Evolutionary conservation across 2,329 filamentous ascomycete species (phyloP).

Genomic region (Trichoderma sp.): DNA sequence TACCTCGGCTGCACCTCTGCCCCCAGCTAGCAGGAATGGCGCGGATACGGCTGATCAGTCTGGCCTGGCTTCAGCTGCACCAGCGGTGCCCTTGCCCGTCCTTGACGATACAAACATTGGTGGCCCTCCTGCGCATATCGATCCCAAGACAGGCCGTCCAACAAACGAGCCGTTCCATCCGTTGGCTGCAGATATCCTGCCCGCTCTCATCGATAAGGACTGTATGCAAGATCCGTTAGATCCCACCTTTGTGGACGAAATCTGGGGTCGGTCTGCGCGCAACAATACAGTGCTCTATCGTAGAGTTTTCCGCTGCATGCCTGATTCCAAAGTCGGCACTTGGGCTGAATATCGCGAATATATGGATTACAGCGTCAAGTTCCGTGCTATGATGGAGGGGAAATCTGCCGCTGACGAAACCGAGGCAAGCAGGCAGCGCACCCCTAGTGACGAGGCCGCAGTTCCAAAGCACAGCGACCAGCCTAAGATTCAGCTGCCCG

Average conservation of each 20-base stretch:
- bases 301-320: slow-evolving; percentile 94
- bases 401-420: slow-evolving; percentile 55
- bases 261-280: slow-evolving; percentile 82
- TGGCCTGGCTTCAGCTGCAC: slow-evolving; percentile 67
- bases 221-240: slow-evolving; percentile 93
- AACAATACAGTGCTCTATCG: slow-evolving; percentile 97
- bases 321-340: slow-evolving; percentile 87
- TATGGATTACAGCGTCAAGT: slow-evolving; percentile 72
- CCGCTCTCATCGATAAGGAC: slow-evolving; percentile 76
- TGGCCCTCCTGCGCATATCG: slow-evolving; percentile 64
- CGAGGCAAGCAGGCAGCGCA: slow-evolving; percentile 37
- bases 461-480: slow-evolving; percentile 38
- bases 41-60: slow-evolving; percentile 51
- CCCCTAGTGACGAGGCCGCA: slow-evolving; percentile 36
- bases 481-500: slow-evolving; percentile 35
- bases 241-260: slow-evolving; percentile 78
- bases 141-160: slow-evolving; percentile 52
- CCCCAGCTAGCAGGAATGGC: slow-evolving; percentile 58
- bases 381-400: slow-evolving; percentile 66
- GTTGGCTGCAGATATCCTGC: slow-evolving; percentile 67
- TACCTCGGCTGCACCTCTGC: slow-evolving; percentile 58
- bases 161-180: slow-evolving; percentile 50
- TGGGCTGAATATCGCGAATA: slow-evolving; percentile 94
- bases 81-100: slow-evolving; percentile 70
- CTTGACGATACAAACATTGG: slow-evolving; percentile 82